These are phyloP conservation scores for Haematococcus lacustris DNA, from an alignment of 139 green algal genomes.

Conservation along the genomic window DNA sequence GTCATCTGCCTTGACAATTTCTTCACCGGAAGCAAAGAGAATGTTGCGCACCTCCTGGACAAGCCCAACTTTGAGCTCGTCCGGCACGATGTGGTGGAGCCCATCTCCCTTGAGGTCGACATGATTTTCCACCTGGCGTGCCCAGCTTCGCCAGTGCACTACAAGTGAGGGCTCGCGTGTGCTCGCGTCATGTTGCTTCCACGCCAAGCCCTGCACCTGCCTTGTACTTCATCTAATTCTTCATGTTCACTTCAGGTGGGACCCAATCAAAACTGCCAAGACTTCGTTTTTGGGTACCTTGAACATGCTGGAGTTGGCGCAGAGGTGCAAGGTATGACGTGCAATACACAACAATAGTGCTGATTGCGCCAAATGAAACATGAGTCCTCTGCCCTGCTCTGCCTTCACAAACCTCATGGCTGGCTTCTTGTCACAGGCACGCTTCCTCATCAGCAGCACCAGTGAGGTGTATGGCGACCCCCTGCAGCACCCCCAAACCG, in stretches of 20 bases:
- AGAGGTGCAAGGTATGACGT: constrained; percentile 78
- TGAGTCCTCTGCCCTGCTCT: no score
- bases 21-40: constrained; percentile 96
- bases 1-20: constrained; percentile 99
- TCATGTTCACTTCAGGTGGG: constrained; percentile 80
- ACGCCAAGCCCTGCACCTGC: background rate
- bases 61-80: constrained; percentile 96
- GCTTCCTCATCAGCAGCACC: constrained; percentile 90
- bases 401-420: no score
- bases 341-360: no score
- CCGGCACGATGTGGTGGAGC: constrained; percentile 93
- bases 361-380: no score
- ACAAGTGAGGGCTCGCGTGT: constrained; percentile 92
- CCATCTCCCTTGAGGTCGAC: constrained; percentile 94
- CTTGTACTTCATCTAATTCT: no score
- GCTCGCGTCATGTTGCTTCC: background rate
- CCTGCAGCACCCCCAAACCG: constrained; percentile 93
- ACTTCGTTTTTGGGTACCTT: constrained; percentile 95
- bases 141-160: constrained; percentile 97
- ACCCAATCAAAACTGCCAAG: constrained; percentile 98
- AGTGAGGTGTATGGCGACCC: constrained; percentile 98
- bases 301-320: constrained; percentile 99
- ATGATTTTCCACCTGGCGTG: constrained; percentile 98
- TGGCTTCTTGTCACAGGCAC: constrained; percentile 3
- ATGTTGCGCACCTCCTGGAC: constrained; percentile 83